Evolutionary conservation across 768 basidiomycete species (phyloP).

Genomic region (Neoboletus subvelutipes): DNA sequence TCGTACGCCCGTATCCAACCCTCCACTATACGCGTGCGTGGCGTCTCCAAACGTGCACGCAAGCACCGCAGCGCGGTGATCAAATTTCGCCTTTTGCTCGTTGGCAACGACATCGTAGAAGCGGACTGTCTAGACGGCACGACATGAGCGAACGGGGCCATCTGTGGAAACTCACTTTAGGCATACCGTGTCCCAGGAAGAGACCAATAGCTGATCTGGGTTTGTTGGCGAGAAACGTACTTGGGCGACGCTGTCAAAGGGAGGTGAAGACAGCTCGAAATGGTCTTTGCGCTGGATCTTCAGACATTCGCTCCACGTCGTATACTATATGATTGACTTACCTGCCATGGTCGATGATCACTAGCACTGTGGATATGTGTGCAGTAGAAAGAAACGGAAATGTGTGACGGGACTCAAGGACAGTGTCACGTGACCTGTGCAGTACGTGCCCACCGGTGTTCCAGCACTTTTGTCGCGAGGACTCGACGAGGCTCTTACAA

Average conservation of each 20-base stretch:
- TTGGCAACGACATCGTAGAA: slow-evolving; percentile 54
- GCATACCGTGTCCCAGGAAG: slow-evolving; percentile 84
- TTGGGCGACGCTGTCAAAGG: slow-evolving; percentile 82
- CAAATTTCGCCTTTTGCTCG: slow-evolving; percentile 76
- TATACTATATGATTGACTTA: not conserved
- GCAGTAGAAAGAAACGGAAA: not conserved
- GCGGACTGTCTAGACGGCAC: slow-evolving; percentile 54
- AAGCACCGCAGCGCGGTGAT: slow-evolving; percentile 88
- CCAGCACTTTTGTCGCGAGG: slow-evolving; percentile 9
- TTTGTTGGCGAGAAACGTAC: slow-evolving; percentile 79
- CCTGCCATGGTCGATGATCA: slow-evolving; percentile 17
- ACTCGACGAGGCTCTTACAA: not conserved
- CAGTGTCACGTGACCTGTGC: slow-evolving; percentile 6
- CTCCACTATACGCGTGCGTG: slow-evolving; percentile 76
- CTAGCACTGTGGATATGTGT: not conserved
- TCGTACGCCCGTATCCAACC: slow-evolving; percentile 79
- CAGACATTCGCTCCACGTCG: not conserved
- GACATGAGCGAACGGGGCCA: slow-evolving; percentile 29
- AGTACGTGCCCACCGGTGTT: not conserved
- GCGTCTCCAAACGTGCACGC: slow-evolving; percentile 71
- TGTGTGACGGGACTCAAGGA: not conserved
- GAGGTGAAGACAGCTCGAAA: slow-evolving; percentile 59
- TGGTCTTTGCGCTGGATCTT: slow-evolving; percentile 26
- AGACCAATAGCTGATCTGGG: slow-evolving; percentile 76
- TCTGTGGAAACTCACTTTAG: slow-evolving; percentile 2